These are phyloP conservation scores for Elongisporangium senticosum DNA, from an alignment of 352 stramenopile species.

Conservation along the genomic window DNA sequence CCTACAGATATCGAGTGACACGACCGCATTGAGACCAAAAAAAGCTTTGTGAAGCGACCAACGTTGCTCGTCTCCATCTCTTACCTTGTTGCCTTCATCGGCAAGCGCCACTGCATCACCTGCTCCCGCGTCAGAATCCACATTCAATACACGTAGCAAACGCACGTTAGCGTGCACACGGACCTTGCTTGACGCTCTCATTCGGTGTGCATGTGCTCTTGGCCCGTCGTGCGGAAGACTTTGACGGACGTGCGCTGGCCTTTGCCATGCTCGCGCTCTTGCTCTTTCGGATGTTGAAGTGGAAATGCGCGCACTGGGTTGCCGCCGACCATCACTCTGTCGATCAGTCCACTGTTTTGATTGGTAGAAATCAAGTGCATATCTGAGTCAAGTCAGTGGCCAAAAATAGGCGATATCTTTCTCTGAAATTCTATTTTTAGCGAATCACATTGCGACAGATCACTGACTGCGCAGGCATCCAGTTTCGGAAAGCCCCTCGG, in stretches of 20 bases:
- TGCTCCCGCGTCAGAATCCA: not conserved
- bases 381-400: conserved; percentile 7
- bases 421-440: conserved; percentile 21
- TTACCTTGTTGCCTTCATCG: conserved; percentile 8
- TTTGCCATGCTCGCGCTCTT: conserved; percentile 1
- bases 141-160: conserved; percentile 7
- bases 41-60: not conserved
- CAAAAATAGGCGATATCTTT: conserved; percentile 13
- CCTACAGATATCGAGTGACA: conserved; percentile 10
- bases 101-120: not conserved
- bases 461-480: conserved; percentile 6
- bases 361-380: not conserved
- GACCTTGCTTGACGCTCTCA: conserved; percentile 24
- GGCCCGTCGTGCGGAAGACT: conserved; percentile 1
- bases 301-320: conserved; percentile 16
- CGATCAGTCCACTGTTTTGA: not conserved
- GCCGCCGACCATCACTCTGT: conserved; percentile 17
- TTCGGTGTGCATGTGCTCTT: conserved; percentile 25
- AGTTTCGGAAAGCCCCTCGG: conserved; percentile 7
- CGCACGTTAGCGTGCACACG: not conserved
- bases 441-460: conserved; percentile 23
- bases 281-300: conserved; percentile 12
- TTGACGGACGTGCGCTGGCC: conserved; percentile 3
- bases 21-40: not conserved
- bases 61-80: conserved; percentile 5